Conservation (phyloP, 2,329 filamentous ascomycete species). For the Didymella segeticola region DNA sequence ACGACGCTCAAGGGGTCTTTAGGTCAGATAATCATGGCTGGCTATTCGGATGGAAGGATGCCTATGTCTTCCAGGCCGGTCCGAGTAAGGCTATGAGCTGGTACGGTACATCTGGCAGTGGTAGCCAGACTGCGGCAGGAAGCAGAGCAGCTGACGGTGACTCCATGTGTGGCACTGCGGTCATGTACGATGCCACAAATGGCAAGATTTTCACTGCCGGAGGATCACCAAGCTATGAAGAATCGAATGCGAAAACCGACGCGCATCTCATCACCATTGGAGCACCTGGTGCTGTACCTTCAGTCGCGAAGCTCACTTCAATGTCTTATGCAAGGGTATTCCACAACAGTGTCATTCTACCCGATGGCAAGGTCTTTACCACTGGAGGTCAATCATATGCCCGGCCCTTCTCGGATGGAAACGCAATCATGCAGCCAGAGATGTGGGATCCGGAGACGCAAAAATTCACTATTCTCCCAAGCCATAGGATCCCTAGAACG, state of each 20-base stretch:
- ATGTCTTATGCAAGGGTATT: slow-evolving; percentile 42
- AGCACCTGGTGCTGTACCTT: not conserved
- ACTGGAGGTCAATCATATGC: slow-evolving; percentile 35
- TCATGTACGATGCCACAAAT: slow-evolving; percentile 60
- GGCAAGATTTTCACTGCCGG: slow-evolving; percentile 43
- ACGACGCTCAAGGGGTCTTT: slow-evolving; percentile 53
- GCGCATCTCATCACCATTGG: not conserved
- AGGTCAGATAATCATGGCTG: slow-evolving; percentile 62
- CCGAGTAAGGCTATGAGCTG: slow-evolving; percentile 64
- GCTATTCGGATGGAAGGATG: slow-evolving; percentile 59
- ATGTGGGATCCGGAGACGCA: slow-evolving; percentile 32
- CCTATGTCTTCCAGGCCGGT: slow-evolving; percentile 62
- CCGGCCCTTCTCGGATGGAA: slow-evolving; percentile 29
- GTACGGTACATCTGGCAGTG: slow-evolving; percentile 57
- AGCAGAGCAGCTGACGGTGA: slow-evolving; percentile 54
- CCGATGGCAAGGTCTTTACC: slow-evolving; percentile 45
- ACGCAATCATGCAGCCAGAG: slow-evolving; percentile 27
- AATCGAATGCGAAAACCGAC: slow-evolving; percentile 25
- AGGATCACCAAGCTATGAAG: slow-evolving; percentile 57
- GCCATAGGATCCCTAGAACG: slow-evolving; percentile 31
- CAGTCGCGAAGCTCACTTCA: slow-evolving; percentile 18
- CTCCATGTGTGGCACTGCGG: slow-evolving; percentile 63
- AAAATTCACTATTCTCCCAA: slow-evolving; percentile 29
- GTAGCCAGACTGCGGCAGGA: slow-evolving; percentile 53
- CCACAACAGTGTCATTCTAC: slow-evolving; percentile 37